A percentile compares a stretch with the other conserved stretches of the same genome.
Conservation (phyloP, 441 rosid genomes). For the California macrophylla region DNA sequence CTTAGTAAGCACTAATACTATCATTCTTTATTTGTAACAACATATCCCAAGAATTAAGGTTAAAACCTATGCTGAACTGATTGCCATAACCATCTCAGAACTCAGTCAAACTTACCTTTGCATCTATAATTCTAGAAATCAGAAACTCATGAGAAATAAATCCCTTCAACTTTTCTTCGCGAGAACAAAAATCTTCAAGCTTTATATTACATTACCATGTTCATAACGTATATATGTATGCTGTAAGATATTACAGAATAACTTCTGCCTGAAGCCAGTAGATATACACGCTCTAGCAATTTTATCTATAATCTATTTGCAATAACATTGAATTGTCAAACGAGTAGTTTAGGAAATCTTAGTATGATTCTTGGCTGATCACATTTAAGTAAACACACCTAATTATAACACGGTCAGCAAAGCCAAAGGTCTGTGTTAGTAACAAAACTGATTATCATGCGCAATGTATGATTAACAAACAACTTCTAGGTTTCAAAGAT, state of each 20-base stretch:
- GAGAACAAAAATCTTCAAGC: not conserved
- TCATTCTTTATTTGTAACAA: not conserved
- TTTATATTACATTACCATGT: not conserved
- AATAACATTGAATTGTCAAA: not conserved
- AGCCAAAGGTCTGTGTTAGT: not conserved
- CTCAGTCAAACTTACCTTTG: not conserved
- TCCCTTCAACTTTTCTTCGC: not conserved
- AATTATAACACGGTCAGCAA: not conserved
- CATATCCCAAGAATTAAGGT: not conserved
- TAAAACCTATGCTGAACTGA: not conserved
- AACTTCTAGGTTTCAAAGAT: not conserved
- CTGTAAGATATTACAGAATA: not conserved
- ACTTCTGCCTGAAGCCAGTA: not conserved
- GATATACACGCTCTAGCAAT: not conserved
- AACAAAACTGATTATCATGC: not conserved
- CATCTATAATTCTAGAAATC: not conserved
- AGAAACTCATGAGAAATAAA: not conserved
- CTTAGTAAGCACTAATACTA: not conserved
- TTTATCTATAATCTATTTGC: not conserved
- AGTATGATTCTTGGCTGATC: not conserved
- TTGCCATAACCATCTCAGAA: not conserved
- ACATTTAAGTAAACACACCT: not conserved
- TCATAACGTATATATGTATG: not conserved
- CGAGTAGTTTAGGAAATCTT: not conserved
- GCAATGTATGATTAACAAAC: not conserved